phyloP scores from a whole-genome alignment of 192 early-diverging fungal genomes.

The Rhizoclosmatium sp. region DNA sequence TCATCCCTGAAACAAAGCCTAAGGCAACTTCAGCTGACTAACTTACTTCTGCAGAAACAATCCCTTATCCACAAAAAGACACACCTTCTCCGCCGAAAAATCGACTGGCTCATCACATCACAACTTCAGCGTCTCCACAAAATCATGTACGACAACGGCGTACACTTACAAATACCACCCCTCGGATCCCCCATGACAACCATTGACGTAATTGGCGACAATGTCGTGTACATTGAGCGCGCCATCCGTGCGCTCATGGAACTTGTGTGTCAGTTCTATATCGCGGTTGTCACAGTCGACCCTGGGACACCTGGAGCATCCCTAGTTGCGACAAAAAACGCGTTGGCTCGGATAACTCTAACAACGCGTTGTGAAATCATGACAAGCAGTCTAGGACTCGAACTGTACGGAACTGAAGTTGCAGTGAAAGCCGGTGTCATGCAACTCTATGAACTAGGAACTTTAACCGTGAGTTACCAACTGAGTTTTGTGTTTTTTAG shows the following conservation, averaged over 20 bases:
- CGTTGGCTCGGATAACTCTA: slow-evolving; percentile 56
- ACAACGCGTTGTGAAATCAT: slow-evolving; percentile 70
- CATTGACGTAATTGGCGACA: slow-evolving; percentile 71
- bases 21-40: not conserved
- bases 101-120: slow-evolving; percentile 80
- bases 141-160: slow-evolving; percentile 83
- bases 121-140: slow-evolving; percentile 66
- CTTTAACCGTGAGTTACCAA: slow-evolving; percentile 45
- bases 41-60: slow-evolving; percentile 7
- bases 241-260: slow-evolving; percentile 74
- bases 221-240: slow-evolving; percentile 74
- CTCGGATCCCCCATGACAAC: slow-evolving; percentile 61
- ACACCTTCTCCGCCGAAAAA: slow-evolving; percentile 69
- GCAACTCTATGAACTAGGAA: slow-evolving; percentile 58
- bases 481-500: not conserved
- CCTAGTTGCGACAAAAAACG: slow-evolving; percentile 45
- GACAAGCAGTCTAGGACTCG: slow-evolving; percentile 63
- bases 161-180: slow-evolving; percentile 68
- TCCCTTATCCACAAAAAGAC: slow-evolving; percentile 51
- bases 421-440: slow-evolving; percentile 70
- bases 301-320: slow-evolving; percentile 37
- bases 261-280: slow-evolving; percentile 67
- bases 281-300: slow-evolving; percentile 53
- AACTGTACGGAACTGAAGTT: slow-evolving; percentile 73
- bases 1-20: not conserved